phyloP scores from a whole-genome alignment of 2,329 filamentous ascomycete species.

The Penicillium sp. region DNA sequence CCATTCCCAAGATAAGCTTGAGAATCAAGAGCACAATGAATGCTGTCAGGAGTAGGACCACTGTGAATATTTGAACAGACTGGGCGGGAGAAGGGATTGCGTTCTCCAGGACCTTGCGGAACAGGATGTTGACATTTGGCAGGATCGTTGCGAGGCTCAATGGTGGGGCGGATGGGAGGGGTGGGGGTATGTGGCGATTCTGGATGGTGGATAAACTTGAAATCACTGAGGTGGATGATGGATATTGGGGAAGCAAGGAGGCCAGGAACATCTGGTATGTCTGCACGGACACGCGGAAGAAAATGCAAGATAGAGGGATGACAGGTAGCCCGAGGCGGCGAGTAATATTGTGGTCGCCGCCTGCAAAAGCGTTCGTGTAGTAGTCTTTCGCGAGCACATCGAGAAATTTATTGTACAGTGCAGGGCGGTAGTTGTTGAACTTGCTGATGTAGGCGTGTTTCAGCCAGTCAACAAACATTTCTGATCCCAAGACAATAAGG shows the following conservation, averaged over 20 bases:
- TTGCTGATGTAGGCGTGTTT: conserved; percentile 98
- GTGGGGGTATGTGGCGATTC: conserved; percentile 57
- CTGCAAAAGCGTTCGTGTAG: conserved; percentile 83
- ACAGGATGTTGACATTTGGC: conserved; percentile 38
- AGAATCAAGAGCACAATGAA: conserved; percentile 82
- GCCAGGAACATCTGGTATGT: conserved; percentile 98
- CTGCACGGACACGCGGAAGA: conserved; percentile 90
- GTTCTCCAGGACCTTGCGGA: conserved; percentile 42
- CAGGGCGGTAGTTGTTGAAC: conserved; percentile 95
- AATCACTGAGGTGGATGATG: conserved; percentile 43
- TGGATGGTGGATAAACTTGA: conserved; percentile 47
- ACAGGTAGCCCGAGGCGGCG: conserved; percentile 87
- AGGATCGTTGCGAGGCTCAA: conserved; percentile 57
- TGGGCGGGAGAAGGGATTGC: conserved; percentile 43
- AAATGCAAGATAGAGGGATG: conserved; percentile 87
- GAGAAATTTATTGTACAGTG: conserved; percentile 83
- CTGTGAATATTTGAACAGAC: conserved; percentile 56
- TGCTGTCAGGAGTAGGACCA: conserved; percentile 78
- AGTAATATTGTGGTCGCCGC: conserved; percentile 79
- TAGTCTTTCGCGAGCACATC: conserved; percentile 97
- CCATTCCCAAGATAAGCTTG: conserved; percentile 87
- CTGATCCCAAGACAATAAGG: conserved; percentile 87
- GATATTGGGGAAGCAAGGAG: conserved; percentile 75
- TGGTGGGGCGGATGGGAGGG: conserved; percentile 65
- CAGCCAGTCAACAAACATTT: conserved; percentile 95